phyloP scores from a whole-genome alignment of 441 rosid species.

The Erysimum cheiri region DNA sequence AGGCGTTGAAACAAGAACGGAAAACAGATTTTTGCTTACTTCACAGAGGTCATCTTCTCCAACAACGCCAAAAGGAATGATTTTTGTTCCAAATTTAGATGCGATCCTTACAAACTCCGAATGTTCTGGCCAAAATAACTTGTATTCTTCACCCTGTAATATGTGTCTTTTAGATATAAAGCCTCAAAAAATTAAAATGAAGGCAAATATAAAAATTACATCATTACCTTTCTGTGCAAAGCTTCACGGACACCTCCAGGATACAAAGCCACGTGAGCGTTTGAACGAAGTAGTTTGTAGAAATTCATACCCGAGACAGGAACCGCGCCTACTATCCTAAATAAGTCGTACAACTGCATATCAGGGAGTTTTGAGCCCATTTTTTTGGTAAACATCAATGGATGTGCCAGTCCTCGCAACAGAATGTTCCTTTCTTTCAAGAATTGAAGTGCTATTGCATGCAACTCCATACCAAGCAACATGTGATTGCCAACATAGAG shows the following conservation, averaged over 20 bases:
- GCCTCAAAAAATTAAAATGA: not conserved
- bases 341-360: slow-evolving; percentile 42
- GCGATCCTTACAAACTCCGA: slow-evolving; percentile 86
- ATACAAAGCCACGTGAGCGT: slow-evolving; percentile 65
- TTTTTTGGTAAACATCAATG: slow-evolving; percentile 47
- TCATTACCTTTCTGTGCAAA: slow-evolving; percentile 69
- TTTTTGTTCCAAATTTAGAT: slow-evolving; percentile 78
- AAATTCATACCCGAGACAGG: slow-evolving; percentile 63
- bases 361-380: slow-evolving; percentile 45
- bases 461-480: slow-evolving; percentile 69
- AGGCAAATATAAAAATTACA: slow-evolving; percentile 13
- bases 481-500: slow-evolving; percentile 78
- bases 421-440: slow-evolving; percentile 54
- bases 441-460: slow-evolving; percentile 52
- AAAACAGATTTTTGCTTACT: slow-evolving; percentile 17
- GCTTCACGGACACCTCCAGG: slow-evolving; percentile 83
- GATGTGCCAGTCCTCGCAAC: slow-evolving; percentile 74
- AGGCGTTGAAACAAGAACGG: slow-evolving; percentile 20
- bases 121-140: slow-evolving; percentile 84
- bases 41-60: slow-evolving; percentile 80
- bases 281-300: slow-evolving; percentile 64
- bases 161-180: slow-evolving; percentile 11
- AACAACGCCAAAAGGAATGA: slow-evolving; percentile 80
- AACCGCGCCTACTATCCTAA: slow-evolving; percentile 62
- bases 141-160: slow-evolving; percentile 82